phyloP scores from a whole-genome alignment of 257 asterid genomes.

The Osmanthus fragrans region DNA sequence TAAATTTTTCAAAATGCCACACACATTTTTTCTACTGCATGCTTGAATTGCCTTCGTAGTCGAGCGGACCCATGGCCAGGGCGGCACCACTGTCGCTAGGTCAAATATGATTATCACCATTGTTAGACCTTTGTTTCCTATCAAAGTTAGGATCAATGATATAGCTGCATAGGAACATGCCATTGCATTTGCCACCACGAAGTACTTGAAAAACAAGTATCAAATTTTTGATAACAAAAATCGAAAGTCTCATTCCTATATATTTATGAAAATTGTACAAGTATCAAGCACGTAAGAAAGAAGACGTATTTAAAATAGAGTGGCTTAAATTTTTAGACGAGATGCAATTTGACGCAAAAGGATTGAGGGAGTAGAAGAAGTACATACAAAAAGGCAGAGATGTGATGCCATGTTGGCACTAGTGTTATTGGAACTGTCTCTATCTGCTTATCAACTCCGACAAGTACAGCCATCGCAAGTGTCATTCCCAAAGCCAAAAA shows the following conservation, averaged over 20 bases:
- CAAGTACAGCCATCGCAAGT: conserved; percentile 40
- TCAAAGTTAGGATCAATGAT: conserved; percentile 43
- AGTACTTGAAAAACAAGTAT: conserved; percentile 38
- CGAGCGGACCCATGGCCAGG: conserved; percentile 52
- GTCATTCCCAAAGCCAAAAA: conserved; percentile 37
- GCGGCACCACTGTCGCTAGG: conserved; percentile 64
- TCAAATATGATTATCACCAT: conserved; percentile 36
- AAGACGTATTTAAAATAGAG: too few species aligned
- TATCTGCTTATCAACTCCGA: conserved; percentile 41
- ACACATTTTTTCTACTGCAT: conserved; percentile 60
- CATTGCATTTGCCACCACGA: conserved; percentile 55
- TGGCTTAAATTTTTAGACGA: too few species aligned
- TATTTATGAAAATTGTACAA: too few species aligned
- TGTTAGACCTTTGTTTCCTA: conserved; percentile 26
- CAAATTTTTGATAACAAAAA: too few species aligned
- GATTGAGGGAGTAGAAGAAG: not conserved
- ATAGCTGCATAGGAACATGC: conserved; percentile 58
- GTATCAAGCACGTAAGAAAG: too few species aligned
- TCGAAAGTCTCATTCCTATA: too few species aligned
- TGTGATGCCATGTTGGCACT: conserved; percentile 36
- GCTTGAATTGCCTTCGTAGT: conserved; percentile 59
- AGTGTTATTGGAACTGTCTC: conserved; percentile 26
- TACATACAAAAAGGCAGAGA: conserved; percentile 58
- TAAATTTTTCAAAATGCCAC: conserved; percentile 47
- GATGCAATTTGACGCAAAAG: not conserved